phyloP scores from a whole-genome alignment of 164 flowering plant species.

The Sextonia rubra region DNA sequence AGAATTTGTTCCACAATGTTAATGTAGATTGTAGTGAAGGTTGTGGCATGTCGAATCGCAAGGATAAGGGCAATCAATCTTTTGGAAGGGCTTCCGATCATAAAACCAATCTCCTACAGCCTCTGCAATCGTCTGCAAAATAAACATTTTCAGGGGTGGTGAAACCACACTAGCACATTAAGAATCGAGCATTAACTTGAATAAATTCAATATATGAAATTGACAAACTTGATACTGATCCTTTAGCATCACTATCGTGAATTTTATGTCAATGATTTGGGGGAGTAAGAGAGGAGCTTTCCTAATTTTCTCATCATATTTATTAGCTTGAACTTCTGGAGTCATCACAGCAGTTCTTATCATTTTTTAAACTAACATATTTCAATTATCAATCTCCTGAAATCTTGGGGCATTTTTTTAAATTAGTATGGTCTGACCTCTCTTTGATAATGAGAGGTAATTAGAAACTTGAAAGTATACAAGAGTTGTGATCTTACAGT shows the following conservation, averaged over 20 bases:
- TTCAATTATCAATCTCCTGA: too few species aligned
- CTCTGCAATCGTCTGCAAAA: conserved; percentile 68
- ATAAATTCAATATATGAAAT: too few species aligned
- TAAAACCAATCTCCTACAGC: conserved; percentile 94
- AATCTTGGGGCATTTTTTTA: too few species aligned
- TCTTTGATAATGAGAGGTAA: too few species aligned
- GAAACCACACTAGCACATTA: background rate
- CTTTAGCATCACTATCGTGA: too few species aligned
- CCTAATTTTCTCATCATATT: background rate
- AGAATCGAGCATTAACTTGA: background rate
- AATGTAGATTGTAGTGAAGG: conserved; percentile 34
- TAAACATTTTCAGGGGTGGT: background rate
- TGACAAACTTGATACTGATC: too few species aligned
- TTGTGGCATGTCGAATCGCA: conserved; percentile 82
- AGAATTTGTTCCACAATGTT: conserved; percentile 2
- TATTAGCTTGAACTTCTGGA: background rate
- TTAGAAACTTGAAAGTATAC: background rate
- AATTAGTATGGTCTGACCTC: too few species aligned
- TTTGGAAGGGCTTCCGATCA: conserved; percentile 55
- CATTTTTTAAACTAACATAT: too few species aligned
- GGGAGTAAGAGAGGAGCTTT: too few species aligned
- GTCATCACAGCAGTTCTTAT: too few species aligned
- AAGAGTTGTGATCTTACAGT: conserved; percentile 34
- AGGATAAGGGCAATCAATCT: conserved; percentile 82
- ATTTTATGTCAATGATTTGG: too few species aligned